These are phyloP conservation scores for Colletotrichum brevisporum DNA, from an alignment of 2,329 filamentous ascomycete species.

Conservation along the genomic window DNA sequence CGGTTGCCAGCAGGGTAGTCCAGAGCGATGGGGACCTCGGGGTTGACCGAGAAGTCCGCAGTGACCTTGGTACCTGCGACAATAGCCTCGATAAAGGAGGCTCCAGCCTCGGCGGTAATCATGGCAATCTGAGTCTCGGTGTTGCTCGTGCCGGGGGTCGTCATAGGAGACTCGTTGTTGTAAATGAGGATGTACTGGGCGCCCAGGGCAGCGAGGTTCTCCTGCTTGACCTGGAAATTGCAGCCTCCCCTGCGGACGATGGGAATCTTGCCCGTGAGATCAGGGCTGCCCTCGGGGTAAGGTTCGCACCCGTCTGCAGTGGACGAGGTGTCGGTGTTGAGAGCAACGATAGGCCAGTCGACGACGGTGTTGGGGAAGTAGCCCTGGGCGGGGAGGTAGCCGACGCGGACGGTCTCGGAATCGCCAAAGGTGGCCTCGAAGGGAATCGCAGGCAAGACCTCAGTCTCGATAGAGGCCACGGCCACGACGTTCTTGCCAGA, in stretches of 20 bases:
- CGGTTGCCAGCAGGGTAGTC: conserved; percentile 49
- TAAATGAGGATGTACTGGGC: conserved; percentile 50
- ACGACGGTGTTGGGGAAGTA: conserved; percentile 52
- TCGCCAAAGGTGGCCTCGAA: conserved; percentile 50
- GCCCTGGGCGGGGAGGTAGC: conserved; percentile 52
- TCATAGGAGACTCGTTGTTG: conserved; percentile 45
- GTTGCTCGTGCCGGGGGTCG: conserved; percentile 37
- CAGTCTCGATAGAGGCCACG: conserved; percentile 58
- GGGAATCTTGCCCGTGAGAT: conserved; percentile 48
- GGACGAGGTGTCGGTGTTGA: conserved; percentile 46
- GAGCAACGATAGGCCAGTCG: conserved; percentile 48
- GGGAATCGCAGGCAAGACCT: conserved; percentile 47
- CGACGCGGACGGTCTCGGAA: conserved; percentile 45
- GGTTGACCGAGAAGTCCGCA: conserved; percentile 48
- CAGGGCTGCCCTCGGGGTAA: conserved; percentile 43
- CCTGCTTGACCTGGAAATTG: conserved; percentile 46
- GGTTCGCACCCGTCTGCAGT: conserved; percentile 46
- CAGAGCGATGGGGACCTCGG: conserved; percentile 43
- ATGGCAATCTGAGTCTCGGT: conserved; percentile 42
- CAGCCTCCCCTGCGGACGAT: conserved; percentile 57
- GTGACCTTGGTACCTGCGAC: conserved; percentile 46
- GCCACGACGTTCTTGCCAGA: conserved; percentile 58
- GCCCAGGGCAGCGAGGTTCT: conserved; percentile 46
- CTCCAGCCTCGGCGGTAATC: conserved; percentile 44
- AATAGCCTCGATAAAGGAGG: conserved; percentile 45